A percentile compares a stretch with the other conserved stretches of the same genome.
These are phyloP conservation scores for Globisporangium heterothallicum DNA, from an alignment of 352 stramenopile genomes.

Conservation along the genomic window DNA sequence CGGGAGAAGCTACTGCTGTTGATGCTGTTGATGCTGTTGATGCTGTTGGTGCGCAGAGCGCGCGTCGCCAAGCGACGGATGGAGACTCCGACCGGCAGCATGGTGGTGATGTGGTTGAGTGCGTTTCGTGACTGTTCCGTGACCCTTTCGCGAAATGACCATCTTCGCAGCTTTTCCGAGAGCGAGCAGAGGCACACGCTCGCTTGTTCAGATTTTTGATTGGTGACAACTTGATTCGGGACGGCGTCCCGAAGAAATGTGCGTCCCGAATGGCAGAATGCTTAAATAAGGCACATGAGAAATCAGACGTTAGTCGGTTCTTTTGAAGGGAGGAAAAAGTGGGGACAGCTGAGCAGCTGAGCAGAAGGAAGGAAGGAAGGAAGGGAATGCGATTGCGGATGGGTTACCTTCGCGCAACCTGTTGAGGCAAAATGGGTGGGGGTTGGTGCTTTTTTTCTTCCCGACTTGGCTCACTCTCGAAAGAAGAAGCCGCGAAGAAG, in stretches of 20 bases:
- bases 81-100: constrained; percentile 26
- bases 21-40: background rate
- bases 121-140: constrained; percentile 13
- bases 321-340: background rate
- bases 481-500: constrained; percentile 3
- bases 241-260: constrained; percentile 12
- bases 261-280: background rate
- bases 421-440: background rate
- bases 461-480: constrained; percentile 5
- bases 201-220: constrained; percentile 5
- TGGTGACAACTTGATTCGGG: constrained; percentile 11
- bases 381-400: constrained; percentile 10
- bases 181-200: too few species aligned
- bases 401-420: constrained; percentile 19
- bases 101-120: constrained; percentile 10
- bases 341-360: constrained; percentile 4
- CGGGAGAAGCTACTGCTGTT: background rate
- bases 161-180: constrained; percentile 1
- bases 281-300: background rate
- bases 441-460: constrained; percentile 9
- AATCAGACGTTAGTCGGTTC: too few species aligned
- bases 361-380: constrained; percentile 3
- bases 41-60: constrained; percentile 5
- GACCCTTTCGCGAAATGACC: constrained; percentile 9
- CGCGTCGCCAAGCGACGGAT: constrained; percentile 20